Conservation (phyloP, 768 basidiomycete genomes). For the Terana coerulea region DNA sequence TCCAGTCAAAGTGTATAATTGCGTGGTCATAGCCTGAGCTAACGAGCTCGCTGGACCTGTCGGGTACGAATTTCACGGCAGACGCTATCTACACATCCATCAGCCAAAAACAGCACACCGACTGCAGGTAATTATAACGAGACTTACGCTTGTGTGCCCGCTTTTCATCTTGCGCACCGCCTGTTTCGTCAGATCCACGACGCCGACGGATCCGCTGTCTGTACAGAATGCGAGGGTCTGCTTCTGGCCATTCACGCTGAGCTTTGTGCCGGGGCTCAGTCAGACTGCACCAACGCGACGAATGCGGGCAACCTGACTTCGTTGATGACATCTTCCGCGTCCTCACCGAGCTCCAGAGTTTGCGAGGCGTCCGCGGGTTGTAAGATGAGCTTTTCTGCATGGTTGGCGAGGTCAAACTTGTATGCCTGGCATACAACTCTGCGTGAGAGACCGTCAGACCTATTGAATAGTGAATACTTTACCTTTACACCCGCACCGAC, state of each 20-base stretch:
- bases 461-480: not conserved
- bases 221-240: slow-evolving; percentile 60
- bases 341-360: slow-evolving; percentile 38
- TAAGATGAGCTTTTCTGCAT: slow-evolving; percentile 56
- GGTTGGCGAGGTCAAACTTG: slow-evolving; percentile 43
- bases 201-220: slow-evolving; percentile 67
- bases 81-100: slow-evolving; percentile 59
- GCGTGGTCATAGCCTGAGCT: slow-evolving; percentile 75
- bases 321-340: slow-evolving; percentile 59
- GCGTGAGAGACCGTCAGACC: not conserved
- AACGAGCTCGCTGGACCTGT: slow-evolving; percentile 65
- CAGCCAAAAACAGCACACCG: not conserved
- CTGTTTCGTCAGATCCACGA: slow-evolving; percentile 53
- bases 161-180: slow-evolving; percentile 53
- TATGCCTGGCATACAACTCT: slow-evolving; percentile 19
- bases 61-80: slow-evolving; percentile 66
- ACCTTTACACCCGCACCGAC: slow-evolving; percentile 63
- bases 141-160: slow-evolving; percentile 58
- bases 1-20: slow-evolving; percentile 65
- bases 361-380: slow-evolving; percentile 44
- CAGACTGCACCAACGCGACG: slow-evolving; percentile 1
- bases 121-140: not conserved
- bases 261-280: slow-evolving; percentile 41
- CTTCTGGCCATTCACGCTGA: slow-evolving; percentile 53
- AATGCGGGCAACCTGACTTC: slow-evolving; percentile 46